phyloP scores from a whole-genome alignment of 306 rosid species.

The Sophora flavescens region DNA sequence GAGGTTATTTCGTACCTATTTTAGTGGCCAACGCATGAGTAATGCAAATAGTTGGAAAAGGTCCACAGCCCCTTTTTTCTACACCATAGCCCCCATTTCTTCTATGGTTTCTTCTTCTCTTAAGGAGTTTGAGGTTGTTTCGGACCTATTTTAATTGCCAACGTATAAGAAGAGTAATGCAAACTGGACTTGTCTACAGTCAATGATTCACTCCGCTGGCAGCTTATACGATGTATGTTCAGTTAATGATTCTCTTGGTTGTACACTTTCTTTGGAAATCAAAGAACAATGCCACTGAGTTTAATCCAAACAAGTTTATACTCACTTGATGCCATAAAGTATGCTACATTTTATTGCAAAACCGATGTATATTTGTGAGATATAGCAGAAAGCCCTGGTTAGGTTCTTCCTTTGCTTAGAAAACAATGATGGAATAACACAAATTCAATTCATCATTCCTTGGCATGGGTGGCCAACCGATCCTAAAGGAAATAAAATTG shows the following conservation, averaged over 20 bases:
- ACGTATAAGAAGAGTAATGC: too few species aligned
- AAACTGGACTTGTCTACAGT: not conserved
- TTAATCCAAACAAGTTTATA: slow-evolving; percentile 11
- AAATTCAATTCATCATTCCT: not conserved
- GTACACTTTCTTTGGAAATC: not conserved
- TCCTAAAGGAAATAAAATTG: not conserved
- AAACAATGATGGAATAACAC: not conserved
- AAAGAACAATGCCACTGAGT: too few species aligned
- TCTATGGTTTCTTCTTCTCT: not conserved
- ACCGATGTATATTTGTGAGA: slow-evolving; percentile 6
- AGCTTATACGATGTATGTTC: slow-evolving; percentile 16
- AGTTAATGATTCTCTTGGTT: not conserved
- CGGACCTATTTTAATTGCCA: not conserved
- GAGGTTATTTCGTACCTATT: slow-evolving; percentile 9
- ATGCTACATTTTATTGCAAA: not conserved
- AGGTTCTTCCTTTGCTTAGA: not conserved
- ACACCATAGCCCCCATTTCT: not conserved
- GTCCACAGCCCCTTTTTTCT: not conserved
- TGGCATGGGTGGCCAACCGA: not conserved
- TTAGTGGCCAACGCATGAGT: not conserved
- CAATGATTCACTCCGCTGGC: not conserved
- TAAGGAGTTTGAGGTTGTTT: slow-evolving; percentile 25
- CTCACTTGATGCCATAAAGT: not conserved
- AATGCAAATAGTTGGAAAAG: slow-evolving; percentile 1
- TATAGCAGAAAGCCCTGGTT: not conserved